Evolutionary conservation across 2,329 filamentous ascomycete species (phyloP).

Genomic region (Daldinia sp.): DNA sequence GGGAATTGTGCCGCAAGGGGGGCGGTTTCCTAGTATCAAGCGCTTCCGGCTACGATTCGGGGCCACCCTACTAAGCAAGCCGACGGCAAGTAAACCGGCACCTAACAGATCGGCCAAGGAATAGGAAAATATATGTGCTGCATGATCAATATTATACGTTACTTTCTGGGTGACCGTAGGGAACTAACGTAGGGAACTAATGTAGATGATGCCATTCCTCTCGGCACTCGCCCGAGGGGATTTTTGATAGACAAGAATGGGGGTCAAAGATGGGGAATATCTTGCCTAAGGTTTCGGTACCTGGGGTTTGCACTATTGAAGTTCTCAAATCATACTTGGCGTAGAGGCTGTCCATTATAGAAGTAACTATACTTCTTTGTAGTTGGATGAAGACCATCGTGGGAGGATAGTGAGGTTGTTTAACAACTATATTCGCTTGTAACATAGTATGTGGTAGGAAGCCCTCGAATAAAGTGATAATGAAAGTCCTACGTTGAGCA

Average conservation of each 20-base stretch:
- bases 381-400: background rate
- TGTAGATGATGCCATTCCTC: conserved; percentile 11
- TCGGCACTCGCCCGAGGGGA: conserved; percentile 12
- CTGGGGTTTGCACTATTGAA: background rate
- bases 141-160: conserved; percentile 21
- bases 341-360: background rate
- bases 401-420: background rate
- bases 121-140: conserved; percentile 11
- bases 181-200: conserved; percentile 1
- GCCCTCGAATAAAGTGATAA: background rate
- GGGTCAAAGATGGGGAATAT: conserved; percentile 6
- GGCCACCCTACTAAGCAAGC: background rate
- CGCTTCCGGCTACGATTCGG: conserved; percentile 15
- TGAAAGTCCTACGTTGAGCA: conserved; percentile 7
- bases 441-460: background rate
- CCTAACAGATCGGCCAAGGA: conserved; percentile 2
- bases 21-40: conserved; percentile 17
- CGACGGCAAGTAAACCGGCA: background rate
- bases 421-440: background rate
- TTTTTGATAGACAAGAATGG: conserved; percentile 12
- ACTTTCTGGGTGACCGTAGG: conserved; percentile 6
- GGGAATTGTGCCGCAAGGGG: conserved; percentile 21
- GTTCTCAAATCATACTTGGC: background rate
- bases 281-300: background rate
- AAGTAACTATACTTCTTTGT: background rate